phyloP scores from a whole-genome alignment of 2,329 filamentous ascomycete genomes.

The Aspergillus japonicus region DNA sequence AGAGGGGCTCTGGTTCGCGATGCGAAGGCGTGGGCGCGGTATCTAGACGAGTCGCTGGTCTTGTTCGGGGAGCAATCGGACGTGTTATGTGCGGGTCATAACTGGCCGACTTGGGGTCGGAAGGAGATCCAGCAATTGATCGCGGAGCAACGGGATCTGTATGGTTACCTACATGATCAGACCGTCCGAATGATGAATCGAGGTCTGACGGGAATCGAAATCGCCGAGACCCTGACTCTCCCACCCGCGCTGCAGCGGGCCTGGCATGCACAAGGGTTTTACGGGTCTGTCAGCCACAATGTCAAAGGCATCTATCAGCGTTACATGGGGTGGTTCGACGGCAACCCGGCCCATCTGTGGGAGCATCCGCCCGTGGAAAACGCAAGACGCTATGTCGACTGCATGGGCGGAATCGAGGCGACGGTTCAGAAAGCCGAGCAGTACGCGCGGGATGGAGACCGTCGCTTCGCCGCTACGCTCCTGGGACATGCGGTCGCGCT shows the following conservation, averaged over 20 bases:
- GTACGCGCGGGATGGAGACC: constrained; percentile 31
- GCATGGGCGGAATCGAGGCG: constrained; percentile 36
- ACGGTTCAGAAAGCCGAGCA: constrained; percentile 32
- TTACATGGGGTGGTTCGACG: constrained; percentile 37
- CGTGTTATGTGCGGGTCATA: constrained; percentile 41
- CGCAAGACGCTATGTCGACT: constrained; percentile 37
- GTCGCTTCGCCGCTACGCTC: constrained; percentile 43
- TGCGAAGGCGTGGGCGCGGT: constrained; percentile 41
- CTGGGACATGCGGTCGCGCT: constrained; percentile 37
- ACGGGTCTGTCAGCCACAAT: constrained; percentile 41
- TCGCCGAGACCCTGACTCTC: constrained; percentile 39
- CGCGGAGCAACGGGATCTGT: constrained; percentile 41
- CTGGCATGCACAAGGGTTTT: constrained; percentile 38
- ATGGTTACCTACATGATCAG: constrained; percentile 44
- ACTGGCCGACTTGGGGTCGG: constrained; percentile 46
- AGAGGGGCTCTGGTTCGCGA: constrained; percentile 45
- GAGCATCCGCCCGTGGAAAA: constrained; percentile 36
- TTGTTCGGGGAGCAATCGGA: constrained; percentile 35
- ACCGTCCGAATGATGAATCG: constrained; percentile 41
- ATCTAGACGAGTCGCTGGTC: constrained; percentile 41
- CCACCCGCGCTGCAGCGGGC: constrained; percentile 32
- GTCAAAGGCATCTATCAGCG: constrained; percentile 42
- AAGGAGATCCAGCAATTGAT: constrained; percentile 27
- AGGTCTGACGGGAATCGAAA: constrained; percentile 40
- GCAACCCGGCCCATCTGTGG: constrained; percentile 39